A percentile compares a stretch with the other conserved stretches of the same genome.
Conservation (phyloP, 2,329 filamentous ascomycete genomes). For the Pleomassaria siparia region DNA sequence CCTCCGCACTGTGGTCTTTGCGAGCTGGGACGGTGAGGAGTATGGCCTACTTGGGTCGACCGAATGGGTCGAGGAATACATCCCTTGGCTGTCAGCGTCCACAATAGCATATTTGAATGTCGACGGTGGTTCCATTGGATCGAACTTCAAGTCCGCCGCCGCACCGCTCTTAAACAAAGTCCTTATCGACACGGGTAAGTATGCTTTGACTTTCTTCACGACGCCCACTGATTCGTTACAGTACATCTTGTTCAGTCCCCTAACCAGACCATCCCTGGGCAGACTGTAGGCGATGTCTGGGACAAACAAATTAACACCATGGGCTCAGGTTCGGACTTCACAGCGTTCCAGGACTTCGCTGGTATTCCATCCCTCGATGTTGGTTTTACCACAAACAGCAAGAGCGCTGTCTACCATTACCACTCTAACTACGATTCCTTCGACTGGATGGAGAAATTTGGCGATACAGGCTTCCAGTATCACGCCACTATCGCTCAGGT, state of each 20-base stretch:
- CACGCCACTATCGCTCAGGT: slow-evolving; percentile 54
- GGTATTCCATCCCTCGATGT: slow-evolving; percentile 53
- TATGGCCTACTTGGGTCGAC: slow-evolving; percentile 85
- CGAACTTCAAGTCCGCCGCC: slow-evolving; percentile 64
- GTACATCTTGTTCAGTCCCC: slow-evolving; percentile 48
- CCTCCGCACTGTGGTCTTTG: slow-evolving; percentile 86
- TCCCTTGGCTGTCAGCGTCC: slow-evolving; percentile 74
- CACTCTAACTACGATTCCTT: slow-evolving; percentile 85
- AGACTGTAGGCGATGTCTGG: slow-evolving; percentile 68
- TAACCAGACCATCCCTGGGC: slow-evolving; percentile 70
- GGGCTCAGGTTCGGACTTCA: slow-evolving; percentile 56
- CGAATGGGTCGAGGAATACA: slow-evolving; percentile 89
- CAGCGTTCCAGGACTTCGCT: slow-evolving; percentile 56
- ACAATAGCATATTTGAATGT: slow-evolving; percentile 85
- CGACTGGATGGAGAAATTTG: slow-evolving; percentile 79
- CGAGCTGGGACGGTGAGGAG: slow-evolving; percentile 69
- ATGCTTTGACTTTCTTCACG: background rate
- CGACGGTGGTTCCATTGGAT: slow-evolving; percentile 71
- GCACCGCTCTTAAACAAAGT: slow-evolving; percentile 76
- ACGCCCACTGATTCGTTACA: slow-evolving; percentile 17
- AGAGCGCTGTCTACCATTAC: slow-evolving; percentile 67
- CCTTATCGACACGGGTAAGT: slow-evolving; percentile 63
- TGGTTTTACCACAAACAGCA: slow-evolving; percentile 43
- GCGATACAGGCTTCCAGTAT: slow-evolving; percentile 65
- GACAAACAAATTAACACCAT: slow-evolving; percentile 58